A percentile compares a stretch with the other conserved stretches of the same genome.
Conservation (phyloP, 2,329 filamentous ascomycete genomes). For the Diaporthe amygdali region DNA sequence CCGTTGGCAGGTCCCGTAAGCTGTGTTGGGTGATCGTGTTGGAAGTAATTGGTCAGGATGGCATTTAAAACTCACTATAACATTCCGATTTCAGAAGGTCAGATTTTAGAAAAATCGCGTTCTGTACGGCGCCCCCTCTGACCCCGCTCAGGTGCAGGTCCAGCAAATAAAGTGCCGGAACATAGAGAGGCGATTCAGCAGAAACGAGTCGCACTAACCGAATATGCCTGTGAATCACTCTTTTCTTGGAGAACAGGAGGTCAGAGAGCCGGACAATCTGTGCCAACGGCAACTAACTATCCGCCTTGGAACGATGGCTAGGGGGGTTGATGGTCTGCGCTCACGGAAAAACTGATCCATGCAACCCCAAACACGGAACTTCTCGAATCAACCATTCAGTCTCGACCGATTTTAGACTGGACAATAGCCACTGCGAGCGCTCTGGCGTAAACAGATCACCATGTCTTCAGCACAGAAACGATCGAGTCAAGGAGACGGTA, state of each 20-base stretch:
- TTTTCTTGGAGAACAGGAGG: not conserved
- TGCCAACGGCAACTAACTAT: not conserved
- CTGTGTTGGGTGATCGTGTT: not conserved
- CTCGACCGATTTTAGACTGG: not conserved
- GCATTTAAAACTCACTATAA: not conserved
- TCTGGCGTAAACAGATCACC: not conserved
- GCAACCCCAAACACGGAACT: not conserved
- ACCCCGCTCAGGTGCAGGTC: not conserved
- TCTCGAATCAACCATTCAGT: not conserved
- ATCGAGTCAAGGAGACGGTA: not conserved
- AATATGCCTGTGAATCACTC: not conserved
- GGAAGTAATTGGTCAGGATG: too few relatives aligned
- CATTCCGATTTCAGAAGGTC: not conserved
- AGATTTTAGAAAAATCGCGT: not conserved
- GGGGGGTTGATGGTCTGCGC: not conserved
- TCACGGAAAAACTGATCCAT: not conserved
- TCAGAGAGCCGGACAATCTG: not conserved
- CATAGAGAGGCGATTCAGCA: not conserved
- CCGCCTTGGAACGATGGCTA: not conserved
- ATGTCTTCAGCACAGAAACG: not conserved
- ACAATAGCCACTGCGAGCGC: not conserved
- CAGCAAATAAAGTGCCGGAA: not conserved
- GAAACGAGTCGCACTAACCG: not conserved
- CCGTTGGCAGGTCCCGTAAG: too few relatives aligned
- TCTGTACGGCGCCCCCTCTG: not conserved